Percentiles rank a stretch among this genome's conserved stretches.
Conservation (phyloP, 192 early-diverging fungal species). For the Backusella westeae region DNA sequence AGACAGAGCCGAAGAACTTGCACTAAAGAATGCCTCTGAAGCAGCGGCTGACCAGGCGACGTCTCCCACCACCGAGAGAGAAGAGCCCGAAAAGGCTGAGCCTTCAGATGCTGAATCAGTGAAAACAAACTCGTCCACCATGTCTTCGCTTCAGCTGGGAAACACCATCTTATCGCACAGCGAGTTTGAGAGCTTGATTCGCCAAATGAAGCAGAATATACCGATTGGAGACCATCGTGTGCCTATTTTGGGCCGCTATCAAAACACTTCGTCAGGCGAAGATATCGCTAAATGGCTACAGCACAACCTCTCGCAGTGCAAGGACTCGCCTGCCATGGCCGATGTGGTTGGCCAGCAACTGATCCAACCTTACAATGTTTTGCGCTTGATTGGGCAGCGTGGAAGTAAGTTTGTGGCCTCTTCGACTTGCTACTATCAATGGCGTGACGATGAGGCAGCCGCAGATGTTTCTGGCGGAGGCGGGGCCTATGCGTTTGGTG, state of each 20-base stretch:
- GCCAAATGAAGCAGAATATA: slow-evolving; percentile 60
- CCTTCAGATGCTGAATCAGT: not conserved
- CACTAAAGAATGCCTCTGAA: slow-evolving; percentile 7
- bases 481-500: slow-evolving; percentile 1
- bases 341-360: slow-evolving; percentile 71
- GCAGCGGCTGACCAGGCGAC: not conserved
- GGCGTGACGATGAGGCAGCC: slow-evolving; percentile 52
- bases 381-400: slow-evolving; percentile 66
- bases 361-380: slow-evolving; percentile 51
- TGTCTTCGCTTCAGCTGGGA: slow-evolving; percentile 16
- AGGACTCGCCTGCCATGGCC: slow-evolving; percentile 58
- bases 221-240: slow-evolving; percentile 63
- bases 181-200: slow-evolving; percentile 25
- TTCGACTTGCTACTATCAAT: slow-evolving; percentile 67
- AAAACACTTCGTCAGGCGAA: slow-evolving; percentile 62
- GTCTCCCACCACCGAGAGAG: not conserved
- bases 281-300: slow-evolving; percentile 73
- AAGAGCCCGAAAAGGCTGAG: not conserved
- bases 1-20: slow-evolving; percentile 57
- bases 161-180: slow-evolving; percentile 10
- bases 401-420: slow-evolving; percentile 67
- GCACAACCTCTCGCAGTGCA: slow-evolving; percentile 57
- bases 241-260: slow-evolving; percentile 64
- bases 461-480: slow-evolving; percentile 12
- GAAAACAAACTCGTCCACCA: not conserved